phyloP scores from a whole-genome alignment of 2,329 filamentous ascomycete species.

The Rhinocladiella mackenziei region DNA sequence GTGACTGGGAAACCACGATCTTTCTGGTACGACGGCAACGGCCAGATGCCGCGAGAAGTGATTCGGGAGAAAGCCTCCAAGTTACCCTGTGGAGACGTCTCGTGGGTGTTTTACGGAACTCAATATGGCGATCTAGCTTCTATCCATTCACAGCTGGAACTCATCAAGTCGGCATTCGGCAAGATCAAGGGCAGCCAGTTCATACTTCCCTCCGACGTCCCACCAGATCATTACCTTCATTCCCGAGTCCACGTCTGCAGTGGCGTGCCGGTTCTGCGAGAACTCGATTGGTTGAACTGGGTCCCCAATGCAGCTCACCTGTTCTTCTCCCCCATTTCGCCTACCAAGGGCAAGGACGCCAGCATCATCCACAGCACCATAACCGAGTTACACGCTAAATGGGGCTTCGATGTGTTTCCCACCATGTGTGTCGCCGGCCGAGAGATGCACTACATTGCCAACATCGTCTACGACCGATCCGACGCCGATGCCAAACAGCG shows the following conservation, averaged over 20 bases:
- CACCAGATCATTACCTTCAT: constrained; percentile 33
- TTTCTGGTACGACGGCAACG: constrained; percentile 30
- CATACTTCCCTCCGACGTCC: constrained; percentile 33
- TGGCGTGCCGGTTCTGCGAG: constrained; percentile 31
- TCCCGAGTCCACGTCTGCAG: constrained; percentile 31
- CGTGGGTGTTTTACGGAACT: constrained; percentile 35
- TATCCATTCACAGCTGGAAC: constrained; percentile 30
- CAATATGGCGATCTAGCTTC: constrained; percentile 31
- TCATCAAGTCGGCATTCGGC: constrained; percentile 31
- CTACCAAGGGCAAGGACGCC: constrained; percentile 35
- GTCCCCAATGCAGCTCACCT: constrained; percentile 36
- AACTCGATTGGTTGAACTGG: constrained; percentile 37
- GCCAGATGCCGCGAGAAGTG: constrained; percentile 31
- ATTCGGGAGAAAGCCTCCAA: constrained; percentile 32
- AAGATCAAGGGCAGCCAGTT: constrained; percentile 34
- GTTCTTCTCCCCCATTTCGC: constrained; percentile 37
- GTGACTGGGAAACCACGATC: constrained; percentile 32
- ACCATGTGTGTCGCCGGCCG: constrained; percentile 29
- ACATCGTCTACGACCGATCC: constrained; percentile 35
- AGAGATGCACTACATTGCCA: constrained; percentile 37
- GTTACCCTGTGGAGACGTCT: constrained; percentile 30
- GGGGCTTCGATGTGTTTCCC: constrained; percentile 28
- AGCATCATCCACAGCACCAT: constrained; percentile 30
- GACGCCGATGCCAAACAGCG: constrained; percentile 28
- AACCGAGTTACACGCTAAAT: constrained; percentile 26